phyloP scores from a whole-genome alignment of 768 basidiomycete species.

The Chiua virens region DNA sequence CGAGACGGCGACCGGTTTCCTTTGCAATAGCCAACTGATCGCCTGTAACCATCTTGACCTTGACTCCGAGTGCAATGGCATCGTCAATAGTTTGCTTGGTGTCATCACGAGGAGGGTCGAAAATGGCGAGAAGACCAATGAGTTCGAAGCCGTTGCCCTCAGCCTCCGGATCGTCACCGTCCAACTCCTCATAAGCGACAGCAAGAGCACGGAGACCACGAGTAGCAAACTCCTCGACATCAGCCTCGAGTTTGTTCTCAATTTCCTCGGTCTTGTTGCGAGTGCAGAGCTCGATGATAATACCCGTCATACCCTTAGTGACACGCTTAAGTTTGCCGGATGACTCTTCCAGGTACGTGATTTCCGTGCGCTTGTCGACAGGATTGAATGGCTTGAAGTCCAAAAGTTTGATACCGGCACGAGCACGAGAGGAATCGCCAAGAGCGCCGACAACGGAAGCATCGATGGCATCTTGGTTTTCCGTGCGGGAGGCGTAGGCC shows the following conservation, averaged over 20 bases:
- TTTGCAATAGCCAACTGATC: slow-evolving; percentile 99
- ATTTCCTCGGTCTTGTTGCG: slow-evolving; percentile 95
- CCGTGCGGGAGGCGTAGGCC: slow-evolving; percentile 95
- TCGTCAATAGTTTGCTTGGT: slow-evolving; percentile 99
- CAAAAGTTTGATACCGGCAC: slow-evolving; percentile 90
- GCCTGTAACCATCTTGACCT: slow-evolving; percentile 99
- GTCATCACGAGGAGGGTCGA: slow-evolving; percentile 95
- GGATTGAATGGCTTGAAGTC: slow-evolving; percentile 99
- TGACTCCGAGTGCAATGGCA: slow-evolving; percentile 91
- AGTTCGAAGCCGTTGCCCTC: slow-evolving; percentile 98
- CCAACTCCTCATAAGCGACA: slow-evolving; percentile 91
- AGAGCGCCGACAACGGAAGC: slow-evolving; percentile 79
- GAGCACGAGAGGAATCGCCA: slow-evolving; percentile 70
- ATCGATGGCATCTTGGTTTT: slow-evolving; percentile 99
- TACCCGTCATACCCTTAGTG: slow-evolving; percentile 99
- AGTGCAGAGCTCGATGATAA: slow-evolving; percentile 95
- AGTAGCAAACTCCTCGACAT: slow-evolving; percentile 93
- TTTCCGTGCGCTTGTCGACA: slow-evolving; percentile 98
- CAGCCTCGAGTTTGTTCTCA: slow-evolving; percentile 88
- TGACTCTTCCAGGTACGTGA: slow-evolving; percentile 93
- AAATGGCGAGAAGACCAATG: slow-evolving; percentile 95
- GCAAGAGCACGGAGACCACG: slow-evolving; percentile 97
- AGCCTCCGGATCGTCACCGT: slow-evolving; percentile 76
- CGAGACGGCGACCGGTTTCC: slow-evolving; percentile 97
- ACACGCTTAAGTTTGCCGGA: slow-evolving; percentile 97